Base-by-base conservation (phyloP, 805 yeast genomes). In the Candida pini region DNA sequence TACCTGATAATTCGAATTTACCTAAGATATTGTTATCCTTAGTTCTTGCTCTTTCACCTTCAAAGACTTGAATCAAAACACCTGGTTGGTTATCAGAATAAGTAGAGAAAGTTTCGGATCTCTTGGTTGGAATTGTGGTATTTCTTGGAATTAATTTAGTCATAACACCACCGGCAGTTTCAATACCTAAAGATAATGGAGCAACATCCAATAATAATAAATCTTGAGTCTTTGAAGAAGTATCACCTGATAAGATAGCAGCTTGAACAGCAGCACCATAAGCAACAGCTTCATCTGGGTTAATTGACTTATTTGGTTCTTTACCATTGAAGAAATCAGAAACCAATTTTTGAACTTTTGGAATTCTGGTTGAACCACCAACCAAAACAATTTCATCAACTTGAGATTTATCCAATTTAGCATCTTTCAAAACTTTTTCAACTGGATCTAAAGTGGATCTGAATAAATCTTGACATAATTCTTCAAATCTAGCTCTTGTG, bases 211-310 rank as follows among this genome's bases (percentile, higher is more conserved):
- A 77, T 59, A 89, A 76, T 60, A 89, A 73, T 64, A 88, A 72
- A 65, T 88, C 96, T 73, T 88, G 96, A 44, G 96, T 88, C 43
- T 87, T 86, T 41, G 95, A 79, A 26, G 96, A 86, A 51, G 89
- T 80, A 69, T 88, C 96, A 71, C 97, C 96, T 39, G 96, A 78
- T 62, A 88, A 76, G 62, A 88, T 88, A 53, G 97, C 96, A 50
- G 96, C 96, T 76, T 88, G 97, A 51, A 88, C 96, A 48, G 96
- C 96, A 50, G 97, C 97, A 81, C 97, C 96, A 71, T 88, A 88
- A 57, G 97, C 97, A 67, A 88, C 97, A 58, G 96, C 96, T 73
- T 88, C 96, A 74, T 88, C 96, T 54, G 97, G 96, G 80, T 88
- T 88, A 67, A 88, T 88, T 36, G 96, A 85, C 71, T 80, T 84